These are phyloP conservation scores for Trypanosoma congolense DNA, from an alignment of 208 protist species.

Conservation along the genomic window DNA sequence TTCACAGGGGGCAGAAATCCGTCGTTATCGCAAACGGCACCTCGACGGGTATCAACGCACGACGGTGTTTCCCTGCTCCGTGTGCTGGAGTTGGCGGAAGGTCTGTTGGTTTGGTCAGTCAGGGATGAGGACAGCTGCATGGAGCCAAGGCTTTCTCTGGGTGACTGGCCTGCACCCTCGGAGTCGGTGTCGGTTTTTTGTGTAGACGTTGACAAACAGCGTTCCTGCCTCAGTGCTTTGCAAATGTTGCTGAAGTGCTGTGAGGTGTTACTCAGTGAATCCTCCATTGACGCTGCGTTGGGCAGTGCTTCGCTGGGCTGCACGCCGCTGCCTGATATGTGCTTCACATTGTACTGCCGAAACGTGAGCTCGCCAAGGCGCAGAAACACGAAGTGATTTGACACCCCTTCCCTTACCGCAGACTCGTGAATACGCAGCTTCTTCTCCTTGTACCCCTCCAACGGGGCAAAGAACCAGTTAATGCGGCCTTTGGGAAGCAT, in stretches of 20 bases:
- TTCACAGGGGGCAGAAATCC: neutral
- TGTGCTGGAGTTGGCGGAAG: neutral
- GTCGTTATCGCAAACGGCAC: neutral
- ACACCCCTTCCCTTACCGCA: conserved; percentile 34
- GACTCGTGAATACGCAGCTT: conserved; percentile 63
- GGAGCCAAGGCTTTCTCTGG: neutral
- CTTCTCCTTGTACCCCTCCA: conserved; percentile 58
- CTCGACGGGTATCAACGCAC: neutral
- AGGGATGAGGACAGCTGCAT: neutral
- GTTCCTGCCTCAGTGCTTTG: neutral
- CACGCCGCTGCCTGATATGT: neutral
- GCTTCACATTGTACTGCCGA: conserved; percentile 35
- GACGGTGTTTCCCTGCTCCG: neutral
- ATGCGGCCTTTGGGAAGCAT: conserved; percentile 15
- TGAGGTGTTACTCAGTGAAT: neutral
- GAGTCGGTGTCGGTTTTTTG: neutral
- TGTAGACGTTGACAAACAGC: neutral
- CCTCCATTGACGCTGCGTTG: neutral
- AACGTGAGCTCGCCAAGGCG: conserved; percentile 47
- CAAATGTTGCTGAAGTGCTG: neutral
- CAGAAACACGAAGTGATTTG: conserved; percentile 33
- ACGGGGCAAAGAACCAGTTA: conserved; percentile 64
- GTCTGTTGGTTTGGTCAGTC: neutral
- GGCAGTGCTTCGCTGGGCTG: neutral
- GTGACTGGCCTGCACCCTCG: neutral